Base-by-base conservation (phyloP, 2,329 filamentous ascomycete species). In the Magnaporthales sp. region DNA sequence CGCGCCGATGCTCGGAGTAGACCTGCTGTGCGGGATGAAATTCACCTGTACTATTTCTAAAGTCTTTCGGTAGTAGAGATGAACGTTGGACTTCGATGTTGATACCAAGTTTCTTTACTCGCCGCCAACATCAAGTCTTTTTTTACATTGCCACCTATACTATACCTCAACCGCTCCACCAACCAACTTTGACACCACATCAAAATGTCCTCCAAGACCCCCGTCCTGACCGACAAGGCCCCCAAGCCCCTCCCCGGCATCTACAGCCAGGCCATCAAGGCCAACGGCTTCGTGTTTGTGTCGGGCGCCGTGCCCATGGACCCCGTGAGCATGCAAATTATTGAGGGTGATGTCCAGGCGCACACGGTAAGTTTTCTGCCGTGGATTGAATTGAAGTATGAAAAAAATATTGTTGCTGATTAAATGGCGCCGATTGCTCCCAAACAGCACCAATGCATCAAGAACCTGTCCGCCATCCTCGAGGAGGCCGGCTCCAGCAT, bases 301-400 rank as follows among this genome's bases (percentile, higher is more conserved):
- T 91, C 89, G 0, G 90, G 90, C 70, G 87, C 89, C 71, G 88
- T 92, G 70, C 88, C 89, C 69, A 86, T 87, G 70, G 87, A 90
- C 75, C 79, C 82, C 61, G 77, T 78, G 7, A 86, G 84, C 69
- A 82, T 85, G 70, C 15, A 66, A 22, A 80, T 91, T 66, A 80
- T 90, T 69, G 80, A 85, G 62, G 89, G 89, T 65, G 84, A 81
- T 74, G 86, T 92, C 71, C 83, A 85, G 67, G 84, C 87, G 66
- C 86, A 89, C 77, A 91, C 90, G 51, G 80, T 80, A n/a, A 3
- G 8, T 24, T 24, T 66, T 66, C 65, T 38, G 66, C 63, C 27
- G 51, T n/a, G 32, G 9, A 13, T 32, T 56, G n/a, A n/a, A n/a
- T n/a, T n/a, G n/a, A n/a, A n/a, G n/a, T n/a, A n/a, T n/a, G n/a